Evolutionary conservation across 129 eudicot genomes (phyloP), one percentile per base, ranked within the genome.

Genomic region (Glebionis coronaria): DNA sequence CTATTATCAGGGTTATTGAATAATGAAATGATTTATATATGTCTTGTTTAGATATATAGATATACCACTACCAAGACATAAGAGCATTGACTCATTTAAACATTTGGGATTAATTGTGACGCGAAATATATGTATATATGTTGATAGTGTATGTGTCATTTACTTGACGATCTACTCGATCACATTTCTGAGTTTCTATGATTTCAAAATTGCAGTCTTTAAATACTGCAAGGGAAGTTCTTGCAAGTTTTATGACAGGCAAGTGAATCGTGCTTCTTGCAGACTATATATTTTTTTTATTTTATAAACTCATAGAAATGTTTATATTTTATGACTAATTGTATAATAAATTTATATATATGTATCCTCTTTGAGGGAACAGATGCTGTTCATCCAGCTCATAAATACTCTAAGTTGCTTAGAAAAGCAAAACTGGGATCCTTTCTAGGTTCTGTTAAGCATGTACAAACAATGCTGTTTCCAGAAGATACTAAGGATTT

Each of bases 171-270:
- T 9, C 8, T 35, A 35, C 42, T n/a, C n/a, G n/a, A n/a, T n/a
- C n/a, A n/a, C n/a, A n/a, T n/a, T n/a, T n/a, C n/a, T n/a, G n/a
- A n/a, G n/a, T n/a, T n/a, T n/a, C n/a, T n/a, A n/a, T n/a, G n/a
- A n/a, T n/a, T n/a, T n/a, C n/a, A n/a, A n/a, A 75, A 65, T 6
- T 82, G 83, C 82, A 88, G 91, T 61, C 68, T 42, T 62, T 78
- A 68, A 42, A 42, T 50, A 71, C 68, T 27, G 79, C 82, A 69
- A 80, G 80, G 38, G 52, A 49, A 71, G 58, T 78, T 62, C 65
- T 88, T 44, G 69, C 86, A 52, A 53, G 56, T 54, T 53, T 73
- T 53, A 19, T 76, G 47, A 49, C 83, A 80, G 84, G 91, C 84
- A 83, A 69, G n/a, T n/a, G n/a, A n/a, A n/a, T n/a, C n/a, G n/a